phyloP scores from a whole-genome alignment of 2,329 filamentous ascomycete genomes.

The Talaromyces funiculosus region DNA sequence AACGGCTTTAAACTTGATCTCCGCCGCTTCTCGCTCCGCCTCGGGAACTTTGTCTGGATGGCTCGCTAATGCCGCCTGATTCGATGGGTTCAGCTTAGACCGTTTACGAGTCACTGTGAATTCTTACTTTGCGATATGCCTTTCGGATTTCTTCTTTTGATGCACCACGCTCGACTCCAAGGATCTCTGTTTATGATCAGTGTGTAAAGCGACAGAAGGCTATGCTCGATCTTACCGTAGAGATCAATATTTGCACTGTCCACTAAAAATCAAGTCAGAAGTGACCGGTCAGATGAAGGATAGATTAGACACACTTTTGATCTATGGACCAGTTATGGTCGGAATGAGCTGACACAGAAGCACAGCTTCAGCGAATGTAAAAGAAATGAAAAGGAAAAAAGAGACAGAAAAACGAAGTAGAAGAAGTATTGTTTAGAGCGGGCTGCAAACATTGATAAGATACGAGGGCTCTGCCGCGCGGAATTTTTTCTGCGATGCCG shows the following conservation, averaged over 20 bases:
- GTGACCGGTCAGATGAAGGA: not conserved
- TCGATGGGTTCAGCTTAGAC: slow-evolving; percentile 15
- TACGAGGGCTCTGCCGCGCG: slow-evolving; percentile 2
- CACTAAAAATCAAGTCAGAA: slow-evolving; percentile 5
- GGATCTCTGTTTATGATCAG: slow-evolving; percentile 56
- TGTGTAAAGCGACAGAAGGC: not conserved
- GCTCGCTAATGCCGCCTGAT: slow-evolving; percentile 73
- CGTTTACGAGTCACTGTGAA: not conserved
- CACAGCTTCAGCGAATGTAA: not conserved
- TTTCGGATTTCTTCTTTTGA: slow-evolving; percentile 83
- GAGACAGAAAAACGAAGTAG: not conserved
- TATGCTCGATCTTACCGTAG: slow-evolving; percentile 47
- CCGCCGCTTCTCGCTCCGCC: slow-evolving; percentile 75
- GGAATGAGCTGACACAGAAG: not conserved
- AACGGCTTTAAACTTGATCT: slow-evolving; percentile 86
- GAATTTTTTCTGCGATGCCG: slow-evolving; percentile 8
- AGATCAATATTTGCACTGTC: slow-evolving; percentile 47
- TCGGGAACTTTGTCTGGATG: slow-evolving; percentile 96
- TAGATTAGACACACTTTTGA: not conserved
- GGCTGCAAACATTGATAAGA: slow-evolving; percentile 8
- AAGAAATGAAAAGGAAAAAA: not conserved
- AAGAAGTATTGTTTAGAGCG: not conserved
- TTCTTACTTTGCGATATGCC: slow-evolving; percentile 80
- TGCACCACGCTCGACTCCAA: slow-evolving; percentile 67
- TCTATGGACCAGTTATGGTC: slow-evolving; percentile 3